Conservation (phyloP, 1,284 basidiomycete genomes). For the Irpex sp. region DNA sequence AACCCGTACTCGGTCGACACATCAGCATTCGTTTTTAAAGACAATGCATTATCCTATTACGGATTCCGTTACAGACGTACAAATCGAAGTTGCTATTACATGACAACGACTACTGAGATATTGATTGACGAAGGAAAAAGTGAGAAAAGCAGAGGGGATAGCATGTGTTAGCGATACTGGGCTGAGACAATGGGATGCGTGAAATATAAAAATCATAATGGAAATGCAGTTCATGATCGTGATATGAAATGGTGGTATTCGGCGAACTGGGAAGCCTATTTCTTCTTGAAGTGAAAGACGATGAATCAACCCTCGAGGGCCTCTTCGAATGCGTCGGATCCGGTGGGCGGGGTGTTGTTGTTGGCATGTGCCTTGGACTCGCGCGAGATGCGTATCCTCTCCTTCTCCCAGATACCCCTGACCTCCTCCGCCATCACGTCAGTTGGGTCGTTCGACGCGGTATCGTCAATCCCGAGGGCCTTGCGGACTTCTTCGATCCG, state of each 20-base stretch:
- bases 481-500: constrained; percentile 60
- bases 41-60: constrained; percentile 1
- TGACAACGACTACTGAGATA: constrained; percentile 10
- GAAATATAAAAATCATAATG: not conserved
- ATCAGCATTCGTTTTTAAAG: not conserved
- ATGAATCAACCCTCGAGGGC: not conserved
- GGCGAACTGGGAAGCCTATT: not conserved
- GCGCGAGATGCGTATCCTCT: constrained; percentile 46
- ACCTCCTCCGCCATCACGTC: constrained; percentile 65
- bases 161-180: constrained; percentile 10
- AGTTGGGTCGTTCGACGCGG: constrained; percentile 14
- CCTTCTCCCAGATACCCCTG: constrained; percentile 60
- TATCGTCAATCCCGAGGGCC: constrained; percentile 47
- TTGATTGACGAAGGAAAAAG: not conserved
- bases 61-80: constrained; percentile 13
- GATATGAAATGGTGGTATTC: not conserved
- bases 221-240: not conserved
- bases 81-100: constrained; percentile 18
- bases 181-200: constrained; percentile 12
- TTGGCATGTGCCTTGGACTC: constrained; percentile 39
- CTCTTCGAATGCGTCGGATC: constrained; percentile 1
- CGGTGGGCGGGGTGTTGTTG: not conserved
- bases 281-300: not conserved
- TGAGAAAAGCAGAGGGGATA: constrained; percentile 5
- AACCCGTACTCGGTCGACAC: too few species aligned